phyloP scores from a whole-genome alignment of 2,329 filamentous ascomycete species.

The Chaetomium sp. region DNA sequence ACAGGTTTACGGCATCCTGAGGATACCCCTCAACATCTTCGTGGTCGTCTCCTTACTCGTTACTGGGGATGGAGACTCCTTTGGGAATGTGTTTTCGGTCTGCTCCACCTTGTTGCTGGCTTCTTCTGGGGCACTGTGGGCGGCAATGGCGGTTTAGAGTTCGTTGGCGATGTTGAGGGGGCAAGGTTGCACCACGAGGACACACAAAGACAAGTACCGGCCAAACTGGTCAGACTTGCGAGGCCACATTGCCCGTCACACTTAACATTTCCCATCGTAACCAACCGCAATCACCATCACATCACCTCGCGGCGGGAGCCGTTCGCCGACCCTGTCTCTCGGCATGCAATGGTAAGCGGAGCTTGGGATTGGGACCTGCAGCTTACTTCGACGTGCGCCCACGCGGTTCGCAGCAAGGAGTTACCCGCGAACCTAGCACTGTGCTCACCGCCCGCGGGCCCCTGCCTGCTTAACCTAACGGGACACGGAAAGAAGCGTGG shows the following conservation, averaged over 20 bases:
- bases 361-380: constrained; percentile 3
- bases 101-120: constrained; percentile 40
- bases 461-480: neutral
- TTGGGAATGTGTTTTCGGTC: constrained; percentile 38
- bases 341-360: constrained; percentile 5
- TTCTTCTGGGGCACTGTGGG: constrained; percentile 38
- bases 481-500: neutral
- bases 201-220: neutral
- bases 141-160: constrained; percentile 31
- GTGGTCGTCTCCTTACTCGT: constrained; percentile 53
- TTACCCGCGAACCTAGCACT: neutral
- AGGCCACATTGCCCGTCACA: neutral
- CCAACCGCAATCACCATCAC: neutral
- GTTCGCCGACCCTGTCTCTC: neutral
- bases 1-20: constrained; percentile 56
- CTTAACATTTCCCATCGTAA: neutral
- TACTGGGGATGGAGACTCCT: constrained; percentile 37
- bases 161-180: neutral
- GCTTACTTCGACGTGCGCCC: neutral
- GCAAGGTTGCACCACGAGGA: neutral
- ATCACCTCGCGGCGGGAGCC: neutral
- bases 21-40: constrained; percentile 61
- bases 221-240: neutral
- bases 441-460: neutral
- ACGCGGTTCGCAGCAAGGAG: constrained; percentile 6